Base-by-base conservation (phyloP, 148 eudicot genomes). In the Pharnaceum exiguum region DNA sequence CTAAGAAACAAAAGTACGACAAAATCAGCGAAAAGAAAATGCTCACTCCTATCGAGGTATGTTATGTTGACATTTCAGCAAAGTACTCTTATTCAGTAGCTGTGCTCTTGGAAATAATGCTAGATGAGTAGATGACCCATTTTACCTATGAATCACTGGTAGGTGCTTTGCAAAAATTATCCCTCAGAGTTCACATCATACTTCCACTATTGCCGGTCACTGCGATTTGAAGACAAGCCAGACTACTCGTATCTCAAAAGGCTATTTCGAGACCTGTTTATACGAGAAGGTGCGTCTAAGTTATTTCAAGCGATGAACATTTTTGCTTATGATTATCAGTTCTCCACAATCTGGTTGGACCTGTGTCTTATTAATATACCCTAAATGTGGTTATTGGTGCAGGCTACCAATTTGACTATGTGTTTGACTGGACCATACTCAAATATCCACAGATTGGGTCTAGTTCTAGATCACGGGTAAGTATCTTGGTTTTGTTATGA, bases 341-440 rank as follows among this genome's bases (percentile, higher is more conserved):
- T 15, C 1, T 46, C 11, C n/a, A n/a, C n/a, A n/a, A n/a, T n/a
- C n/a, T n/a, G n/a, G n/a, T n/a, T n/a, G n/a, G n/a, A n/a, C n/a
- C n/a, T n/a, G n/a, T n/a, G n/a, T n/a, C n/a, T n/a, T n/a, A n/a
- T n/a, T n/a, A n/a, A n/a, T n/a, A n/a, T n/a, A 33, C 39, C 56
- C 16, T 44, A 8, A 19, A 18, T 55, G 23, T 15, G 53, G 49
- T 18, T 55, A 9, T 57, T 73, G 33, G 48, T 57, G 51, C 80
- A 93, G 99, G 96, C 59, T 93, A 85, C 79, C 96, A 88, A 71
- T 93, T 88, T 66, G 99, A 88, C 76, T 85, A 88, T 70, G 95
- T 89, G n/a, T 93, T 93, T 75, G 99, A 93, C 71, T 93, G 99
- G 99, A 93, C 96, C 42, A 70, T 82, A 23, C 66, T 93, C 79